phyloP scores from a whole-genome alignment of 805 yeast genomes.

The Yamadazyma tumulicola region DNA sequence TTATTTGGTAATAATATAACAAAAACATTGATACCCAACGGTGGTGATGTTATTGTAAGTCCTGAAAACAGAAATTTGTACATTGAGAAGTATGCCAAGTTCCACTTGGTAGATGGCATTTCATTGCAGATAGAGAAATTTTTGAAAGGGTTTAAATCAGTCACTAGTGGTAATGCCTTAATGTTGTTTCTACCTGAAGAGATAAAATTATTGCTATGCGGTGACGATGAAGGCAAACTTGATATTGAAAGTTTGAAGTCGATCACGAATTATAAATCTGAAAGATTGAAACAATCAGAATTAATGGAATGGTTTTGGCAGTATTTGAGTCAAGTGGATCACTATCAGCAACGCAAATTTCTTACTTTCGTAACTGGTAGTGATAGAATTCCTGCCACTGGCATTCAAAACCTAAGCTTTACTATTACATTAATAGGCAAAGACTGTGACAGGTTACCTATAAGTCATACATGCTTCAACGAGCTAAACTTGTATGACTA shows the following conservation, averaged over 20 bases:
- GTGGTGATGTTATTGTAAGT: slow-evolving; percentile 54
- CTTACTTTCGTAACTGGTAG: slow-evolving; percentile 84
- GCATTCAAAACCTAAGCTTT: slow-evolving; percentile 70
- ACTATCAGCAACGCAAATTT: slow-evolving; percentile 55
- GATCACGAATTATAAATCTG: slow-evolving; percentile 48
- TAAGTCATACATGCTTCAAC: slow-evolving; percentile 94
- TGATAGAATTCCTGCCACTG: slow-evolving; percentile 90
- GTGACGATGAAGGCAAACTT: slow-evolving; percentile 61
- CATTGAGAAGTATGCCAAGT: slow-evolving; percentile 59
- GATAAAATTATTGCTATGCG: slow-evolving; percentile 73
- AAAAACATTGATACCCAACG: slow-evolving; percentile 55
- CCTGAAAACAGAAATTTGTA: slow-evolving; percentile 55
- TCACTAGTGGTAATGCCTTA: slow-evolving; percentile 79
- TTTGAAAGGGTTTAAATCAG: slow-evolving; percentile 66
- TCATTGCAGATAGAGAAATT: slow-evolving; percentile 54
- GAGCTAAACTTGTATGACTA: slow-evolving; percentile 79
- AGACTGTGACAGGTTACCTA: slow-evolving; percentile 57
- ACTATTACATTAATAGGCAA: slow-evolving; percentile 47
- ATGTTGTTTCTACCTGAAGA: slow-evolving; percentile 79
- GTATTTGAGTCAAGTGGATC: slow-evolving; percentile 47
- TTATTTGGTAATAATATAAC: slow-evolving; percentile 41
- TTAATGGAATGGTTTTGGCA: slow-evolving; percentile 88
- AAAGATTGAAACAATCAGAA: slow-evolving; percentile 12
- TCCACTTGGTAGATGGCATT: slow-evolving; percentile 56
- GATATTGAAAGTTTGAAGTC: slow-evolving; percentile 67